phyloP scores from a whole-genome alignment of 495 filamentous ascomycete species.

The Neurospora cerealis region DNA sequence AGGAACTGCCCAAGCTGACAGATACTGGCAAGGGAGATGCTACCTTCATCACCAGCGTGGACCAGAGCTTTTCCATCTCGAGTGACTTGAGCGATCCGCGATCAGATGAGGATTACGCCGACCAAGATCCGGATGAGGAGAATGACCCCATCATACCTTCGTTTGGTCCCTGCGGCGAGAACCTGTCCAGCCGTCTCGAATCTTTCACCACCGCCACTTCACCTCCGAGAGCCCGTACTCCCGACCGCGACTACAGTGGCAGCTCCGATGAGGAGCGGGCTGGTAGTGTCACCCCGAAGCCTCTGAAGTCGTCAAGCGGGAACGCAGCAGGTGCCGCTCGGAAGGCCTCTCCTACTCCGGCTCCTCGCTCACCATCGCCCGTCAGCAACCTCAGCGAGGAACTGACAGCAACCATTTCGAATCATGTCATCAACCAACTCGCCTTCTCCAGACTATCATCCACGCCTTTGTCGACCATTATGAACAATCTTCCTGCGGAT shows the following conservation, averaged over 20 bases:
- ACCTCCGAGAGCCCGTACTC: slow-evolving; percentile 21
- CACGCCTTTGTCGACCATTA: slow-evolving; percentile 77
- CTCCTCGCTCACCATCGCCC: slow-evolving; percentile 18
- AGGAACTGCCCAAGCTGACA: slow-evolving; percentile 22
- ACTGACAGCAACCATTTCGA: slow-evolving; percentile 37
- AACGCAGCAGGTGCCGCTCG: neutral
- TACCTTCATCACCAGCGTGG: slow-evolving; percentile 27
- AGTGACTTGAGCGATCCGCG: slow-evolving; percentile 54
- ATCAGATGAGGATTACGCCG: slow-evolving; percentile 47
- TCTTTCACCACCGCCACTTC: slow-evolving; percentile 53
- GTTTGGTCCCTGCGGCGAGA: slow-evolving; percentile 79
- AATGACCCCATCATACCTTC: slow-evolving; percentile 87
- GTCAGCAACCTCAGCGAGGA: slow-evolving; percentile 26
- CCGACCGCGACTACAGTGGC: neutral
- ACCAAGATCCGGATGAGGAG: slow-evolving; percentile 67
- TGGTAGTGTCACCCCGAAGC: slow-evolving; percentile 3
- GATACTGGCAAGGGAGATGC: slow-evolving; percentile 6
- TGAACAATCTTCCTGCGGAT: slow-evolving; percentile 70
- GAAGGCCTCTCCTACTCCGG: neutral
- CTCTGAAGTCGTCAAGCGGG: slow-evolving; percentile 1
- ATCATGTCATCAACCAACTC: slow-evolving; percentile 89
- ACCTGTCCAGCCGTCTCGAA: slow-evolving; percentile 67
- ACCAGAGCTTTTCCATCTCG: slow-evolving; percentile 31
- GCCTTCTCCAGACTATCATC: slow-evolving; percentile 95
- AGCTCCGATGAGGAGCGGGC: neutral